A percentile compares a stretch with the other conserved stretches of the same genome.
phyloP scores from a whole-genome alignment of 192 early-diverging fungal species.

The Diversispora eburnea region DNA sequence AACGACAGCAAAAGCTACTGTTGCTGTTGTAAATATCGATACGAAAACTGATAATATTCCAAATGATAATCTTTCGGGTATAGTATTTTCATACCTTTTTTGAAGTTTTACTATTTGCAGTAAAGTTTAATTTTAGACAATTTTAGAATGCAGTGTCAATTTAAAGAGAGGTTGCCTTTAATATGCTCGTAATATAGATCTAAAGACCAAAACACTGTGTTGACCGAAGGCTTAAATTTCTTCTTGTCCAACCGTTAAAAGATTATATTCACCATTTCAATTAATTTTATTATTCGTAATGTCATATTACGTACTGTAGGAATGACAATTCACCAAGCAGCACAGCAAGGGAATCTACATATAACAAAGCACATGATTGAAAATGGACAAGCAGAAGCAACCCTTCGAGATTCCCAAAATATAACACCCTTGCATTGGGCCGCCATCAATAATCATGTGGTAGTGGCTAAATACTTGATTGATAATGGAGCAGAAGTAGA shows the following conservation, averaged over 20 bases:
- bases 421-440: constrained; percentile 86
- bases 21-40: neutral
- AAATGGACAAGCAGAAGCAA: constrained; percentile 43
- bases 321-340: constrained; percentile 62
- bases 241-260: too few relatives aligned
- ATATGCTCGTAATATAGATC: too few relatives aligned
- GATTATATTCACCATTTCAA: neutral
- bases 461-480: constrained; percentile 70
- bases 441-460: constrained; percentile 69
- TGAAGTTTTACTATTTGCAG: too few relatives aligned
- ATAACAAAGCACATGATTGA: constrained; percentile 57
- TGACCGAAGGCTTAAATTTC: too few relatives aligned
- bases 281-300: neutral
- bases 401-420: constrained; percentile 61
- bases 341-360: constrained; percentile 65
- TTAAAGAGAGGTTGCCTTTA: too few relatives aligned
- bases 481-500: constrained; percentile 77
- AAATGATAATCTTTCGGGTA: constrained; percentile 8
- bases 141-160: too few relatives aligned
- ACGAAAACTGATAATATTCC: neutral
- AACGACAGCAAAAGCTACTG: constrained; percentile 2
- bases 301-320: constrained; percentile 25
- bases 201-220: neutral
- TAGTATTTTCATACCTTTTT: too few relatives aligned
- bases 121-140: too few relatives aligned